phyloP scores from a whole-genome alignment of 495 filamentous ascomycete species.

The Talaromyces adpressus region DNA sequence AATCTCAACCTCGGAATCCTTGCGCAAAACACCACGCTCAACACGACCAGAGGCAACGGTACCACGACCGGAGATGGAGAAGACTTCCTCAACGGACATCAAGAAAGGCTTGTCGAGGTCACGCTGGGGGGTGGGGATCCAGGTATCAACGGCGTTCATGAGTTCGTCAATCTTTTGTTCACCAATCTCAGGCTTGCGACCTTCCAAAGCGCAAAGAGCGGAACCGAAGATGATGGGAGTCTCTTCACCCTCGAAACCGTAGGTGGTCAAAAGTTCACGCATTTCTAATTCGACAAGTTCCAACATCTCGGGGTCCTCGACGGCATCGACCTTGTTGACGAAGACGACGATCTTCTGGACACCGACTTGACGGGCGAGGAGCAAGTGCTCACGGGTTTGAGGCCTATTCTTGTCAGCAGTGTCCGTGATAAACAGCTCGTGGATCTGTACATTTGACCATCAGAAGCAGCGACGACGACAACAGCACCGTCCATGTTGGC shows the following conservation, averaged over 20 bases:
- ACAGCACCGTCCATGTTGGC: conserved; percentile 97
- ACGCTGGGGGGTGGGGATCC: conserved; percentile 92
- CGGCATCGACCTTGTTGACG: conserved; percentile 96
- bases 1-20: conserved; percentile 87
- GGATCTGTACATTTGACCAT: conserved; percentile 80
- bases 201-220: conserved; percentile 90
- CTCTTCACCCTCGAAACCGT: conserved; percentile 96
- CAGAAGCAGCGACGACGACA: conserved; percentile 96
- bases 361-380: conserved; percentile 95
- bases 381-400: conserved; percentile 96
- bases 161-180: conserved; percentile 78
- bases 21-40: conserved; percentile 89
- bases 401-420: conserved; percentile 50
- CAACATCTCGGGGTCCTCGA: conserved; percentile 98
- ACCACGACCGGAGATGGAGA: conserved; percentile 95
- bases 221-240: conserved; percentile 96
- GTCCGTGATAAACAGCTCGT: not conserved
- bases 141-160: conserved; percentile 81
- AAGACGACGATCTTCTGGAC: conserved; percentile 97
- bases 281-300: conserved; percentile 99
- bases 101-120: conserved; percentile 95
- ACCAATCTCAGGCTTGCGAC: conserved; percentile 80
- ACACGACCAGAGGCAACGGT: conserved; percentile 96
- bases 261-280: conserved; percentile 85
- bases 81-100: conserved; percentile 97